These are phyloP conservation scores for Fusarium fujikuroi DNA, from an alignment of 2,329 filamentous ascomycete species.

Conservation along the genomic window DNA sequence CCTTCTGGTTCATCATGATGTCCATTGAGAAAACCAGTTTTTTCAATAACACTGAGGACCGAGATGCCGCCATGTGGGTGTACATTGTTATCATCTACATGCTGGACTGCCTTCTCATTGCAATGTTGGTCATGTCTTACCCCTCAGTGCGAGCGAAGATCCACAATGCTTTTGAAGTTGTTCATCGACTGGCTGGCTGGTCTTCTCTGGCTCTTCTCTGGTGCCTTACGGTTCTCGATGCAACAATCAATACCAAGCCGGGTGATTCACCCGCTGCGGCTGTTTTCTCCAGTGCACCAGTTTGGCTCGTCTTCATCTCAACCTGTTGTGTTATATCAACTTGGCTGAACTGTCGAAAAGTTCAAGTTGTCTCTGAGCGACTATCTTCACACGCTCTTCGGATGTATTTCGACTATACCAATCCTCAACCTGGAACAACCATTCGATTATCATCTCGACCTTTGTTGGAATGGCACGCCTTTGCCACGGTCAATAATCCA, in stretches of 20 bases:
- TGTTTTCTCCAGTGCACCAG: conserved; percentile 50
- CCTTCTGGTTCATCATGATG: conserved; percentile 33
- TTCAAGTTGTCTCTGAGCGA: conserved; percentile 68
- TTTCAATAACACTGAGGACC: neutral
- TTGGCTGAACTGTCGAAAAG: conserved; percentile 74
- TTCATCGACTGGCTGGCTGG: conserved; percentile 34
- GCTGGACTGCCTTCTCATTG: conserved; percentile 17
- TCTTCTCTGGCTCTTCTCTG: conserved; percentile 26
- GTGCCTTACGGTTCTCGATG: conserved; percentile 58
- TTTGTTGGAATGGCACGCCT: conserved; percentile 74
- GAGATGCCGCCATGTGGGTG: conserved; percentile 3
- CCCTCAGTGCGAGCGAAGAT: conserved; percentile 23
- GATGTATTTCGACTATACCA: conserved; percentile 71
- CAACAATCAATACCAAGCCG: conserved; percentile 65
- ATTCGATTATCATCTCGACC: conserved; percentile 68
- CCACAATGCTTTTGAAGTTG: conserved; percentile 29
- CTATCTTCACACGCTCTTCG: conserved; percentile 76
- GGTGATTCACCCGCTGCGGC: conserved; percentile 35
- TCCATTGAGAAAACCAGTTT: conserved; percentile 28
- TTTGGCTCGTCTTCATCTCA: conserved; percentile 73
- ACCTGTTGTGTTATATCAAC: conserved; percentile 72
- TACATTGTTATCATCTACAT: conserved; percentile 27
- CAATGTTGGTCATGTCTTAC: conserved; percentile 32
- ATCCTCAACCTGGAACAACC: conserved; percentile 57
- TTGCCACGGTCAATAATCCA: conserved; percentile 73